Evolutionary conservation across 805 yeast genomes (phyloP).

Genomic region (Wickerhamomyces queroliae): DNA sequence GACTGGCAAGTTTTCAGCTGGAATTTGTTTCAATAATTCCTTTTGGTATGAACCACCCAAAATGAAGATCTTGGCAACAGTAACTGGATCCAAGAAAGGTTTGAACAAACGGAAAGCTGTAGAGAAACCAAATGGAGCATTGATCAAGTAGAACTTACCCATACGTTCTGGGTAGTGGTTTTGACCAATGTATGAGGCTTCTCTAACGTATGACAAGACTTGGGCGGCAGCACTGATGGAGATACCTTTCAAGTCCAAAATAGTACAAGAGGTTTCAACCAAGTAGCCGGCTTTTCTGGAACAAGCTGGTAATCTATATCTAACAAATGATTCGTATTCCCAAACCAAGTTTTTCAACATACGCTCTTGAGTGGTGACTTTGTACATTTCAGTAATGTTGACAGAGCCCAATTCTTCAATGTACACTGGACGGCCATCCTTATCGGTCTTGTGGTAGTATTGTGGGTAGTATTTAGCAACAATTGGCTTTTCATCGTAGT

Average conservation of each 20-base stretch:
- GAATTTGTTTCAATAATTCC: conserved; percentile 87
- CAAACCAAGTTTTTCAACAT: conserved; percentile 94
- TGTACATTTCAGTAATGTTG: conserved; percentile 84
- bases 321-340: conserved; percentile 92
- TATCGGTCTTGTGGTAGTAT: conserved; percentile 95
- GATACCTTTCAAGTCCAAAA: conserved; percentile 91
- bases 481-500: conserved; percentile 85
- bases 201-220: conserved; percentile 83
- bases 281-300: conserved; percentile 74
- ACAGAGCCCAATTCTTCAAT: conserved; percentile 91
- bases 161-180: conserved; percentile 98
- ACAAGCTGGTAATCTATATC: conserved; percentile 87
- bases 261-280: conserved; percentile 94
- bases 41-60: conserved; percentile 72
- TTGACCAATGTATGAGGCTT: conserved; percentile 92
- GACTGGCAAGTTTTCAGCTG: conserved; percentile 84
- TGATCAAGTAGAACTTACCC: conserved; percentile 95
- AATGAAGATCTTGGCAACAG: conserved; percentile 91
- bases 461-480: conserved; percentile 93
- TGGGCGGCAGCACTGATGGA: conserved; percentile 78
- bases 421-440: conserved; percentile 95
- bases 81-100: conserved; percentile 95
- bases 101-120: conserved; percentile 89
- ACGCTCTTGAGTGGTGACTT: conserved; percentile 90
- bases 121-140: conserved; percentile 96